Base-by-base conservation (phyloP, 768 basidiomycete species). In the Fomitopsis pulvina region DNA sequence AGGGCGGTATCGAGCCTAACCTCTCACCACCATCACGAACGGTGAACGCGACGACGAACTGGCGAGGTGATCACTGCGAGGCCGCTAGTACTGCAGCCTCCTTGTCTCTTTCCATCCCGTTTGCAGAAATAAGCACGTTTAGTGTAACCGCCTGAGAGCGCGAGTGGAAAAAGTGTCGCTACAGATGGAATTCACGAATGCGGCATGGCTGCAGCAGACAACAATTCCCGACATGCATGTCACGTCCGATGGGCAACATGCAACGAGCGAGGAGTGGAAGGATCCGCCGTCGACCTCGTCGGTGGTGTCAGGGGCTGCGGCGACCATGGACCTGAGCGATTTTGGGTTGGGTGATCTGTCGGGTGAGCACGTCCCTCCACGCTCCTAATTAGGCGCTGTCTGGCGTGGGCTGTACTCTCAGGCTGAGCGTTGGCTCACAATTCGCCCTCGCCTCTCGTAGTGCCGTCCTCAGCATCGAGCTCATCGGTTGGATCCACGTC, bases 171-270 rank as follows among this genome's bases (percentile, higher is more conserved):
- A 64, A 69, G 64, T 68, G 65, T 62, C 63, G 61, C 61, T 65
- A 69, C 73, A 68, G 65, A 74, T 75, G 73, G 67, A 67, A 53
- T 75, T 68, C 67, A 61, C 71, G 61, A 71, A 66, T 68, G 68
- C 62, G 56, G 63, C 61, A 58, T 67, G 66, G 68, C 52, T 66
- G 60, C 71, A 70, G 62, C 66, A 68, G 63, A 62, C 65, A 55
- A 71, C 67, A 62, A 66, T 55, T 21, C 18, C 57, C 39, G 57
- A 57, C 28, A 29, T 59, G 41, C 52, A 22, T 37, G 45, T 44
- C 48, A 52, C 52, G 28, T 58, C 59, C 50, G 61, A 62, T 45
- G 54, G 55, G 42, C 53, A 57, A 52, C 30, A 52, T 50, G 27
- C 51, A 48, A 30, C 53, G 40, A 51, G 47, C 56, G 54, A 58